Base-by-base conservation (phyloP, 2,329 filamentous ascomycete genomes). In the Ophiocordyceps camponoti-saundersi region DNA sequence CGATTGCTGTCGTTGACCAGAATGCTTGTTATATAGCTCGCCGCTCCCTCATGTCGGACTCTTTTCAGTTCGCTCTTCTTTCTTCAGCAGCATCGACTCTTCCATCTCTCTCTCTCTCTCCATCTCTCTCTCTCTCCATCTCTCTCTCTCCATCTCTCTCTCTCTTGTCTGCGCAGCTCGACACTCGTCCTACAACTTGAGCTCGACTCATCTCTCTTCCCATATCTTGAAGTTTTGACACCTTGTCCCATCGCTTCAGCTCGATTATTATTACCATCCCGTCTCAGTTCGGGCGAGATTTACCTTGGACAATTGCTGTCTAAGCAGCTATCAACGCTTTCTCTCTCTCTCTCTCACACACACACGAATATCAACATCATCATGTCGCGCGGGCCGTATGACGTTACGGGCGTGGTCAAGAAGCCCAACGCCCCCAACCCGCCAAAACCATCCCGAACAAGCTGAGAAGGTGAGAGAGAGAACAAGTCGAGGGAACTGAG, bases 321-420 rank as follows among this genome's bases (percentile, higher is more conserved):
- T 11, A n/a, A n/a, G 6, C 30, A n/a, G 16, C 32, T 15, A 34
- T 13, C 6, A 18, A 39, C 16, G 18, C 36, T 18, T 7, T 16
- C 5, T 6, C 18, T 13, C 10, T 15, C 42, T 34, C n/a, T 30
- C 16, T 29, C 16, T 26, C 16, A 6, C 41, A 2, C 41, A 43
- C 41, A 21, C 45, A 16, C 10, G 45, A 20, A 12, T 40, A 48
- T n/a, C 18, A 41, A 26, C 12, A 39, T 46, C 51, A 30, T 45
- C 41, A 65, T 65, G 62, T 51, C 58, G 36, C 60, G 62, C 43
- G 62, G 62, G 46, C 62, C 62, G 2, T 65, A 65, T 49, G 62
- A 65, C 48, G 61, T 57, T n/a, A 65, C 62, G 46, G 62, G 62
- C 48, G 55, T 65, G 41, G 49, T 54, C 46, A 65, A 63, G 56